phyloP scores from a whole-genome alignment of 106 monocot genomes.

The Ottelia alismoides region DNA sequence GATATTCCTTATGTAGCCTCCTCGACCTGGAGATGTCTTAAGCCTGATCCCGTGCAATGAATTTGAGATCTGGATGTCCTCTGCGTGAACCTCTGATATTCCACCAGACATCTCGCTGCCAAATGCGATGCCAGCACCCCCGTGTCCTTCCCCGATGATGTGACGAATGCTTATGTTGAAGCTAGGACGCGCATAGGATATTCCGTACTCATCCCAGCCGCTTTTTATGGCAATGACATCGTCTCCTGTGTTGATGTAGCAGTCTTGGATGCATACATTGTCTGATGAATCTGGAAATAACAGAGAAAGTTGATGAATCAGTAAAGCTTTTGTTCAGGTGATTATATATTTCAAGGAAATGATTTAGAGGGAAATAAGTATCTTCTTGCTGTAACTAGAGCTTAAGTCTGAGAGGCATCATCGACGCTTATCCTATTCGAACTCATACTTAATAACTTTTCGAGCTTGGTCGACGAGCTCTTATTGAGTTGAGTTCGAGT shows the following conservation, averaged over 20 bases:
- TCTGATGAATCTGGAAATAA: slow-evolving; percentile 20
- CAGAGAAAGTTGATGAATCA: no score
- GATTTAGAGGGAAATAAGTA: no score
- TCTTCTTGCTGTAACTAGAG: no score
- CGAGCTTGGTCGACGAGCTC: no score
- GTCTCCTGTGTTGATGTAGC: slow-evolving; percentile 28
- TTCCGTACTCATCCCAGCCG: slow-evolving; percentile 37
- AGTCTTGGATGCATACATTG: slow-evolving; percentile 38
- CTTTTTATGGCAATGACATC: slow-evolving; percentile 32
- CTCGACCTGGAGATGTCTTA: slow-evolving; percentile 25
- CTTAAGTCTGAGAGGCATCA: no score
- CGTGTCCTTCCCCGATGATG: slow-evolving; percentile 5
- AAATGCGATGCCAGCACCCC: slow-evolving; percentile 28
- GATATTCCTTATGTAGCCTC: slow-evolving; percentile 23
- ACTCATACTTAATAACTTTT: no score
- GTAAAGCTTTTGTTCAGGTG: no score
- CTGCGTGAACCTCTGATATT: slow-evolving; percentile 19
- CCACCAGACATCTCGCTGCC: slow-evolving; percentile 49
- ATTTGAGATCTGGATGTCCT: slow-evolving; percentile 16
- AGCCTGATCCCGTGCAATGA: slow-evolving; percentile 21
- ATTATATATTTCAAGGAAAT: no score
- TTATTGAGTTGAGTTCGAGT: no score
- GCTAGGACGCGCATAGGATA: slow-evolving; percentile 17
- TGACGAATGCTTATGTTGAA: slow-evolving; percentile 23
- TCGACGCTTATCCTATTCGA: no score